These are phyloP conservation scores for Aegilops bicornis DNA, from an alignment of 176 grass and related monocot genomes.

Conservation along the genomic window DNA sequence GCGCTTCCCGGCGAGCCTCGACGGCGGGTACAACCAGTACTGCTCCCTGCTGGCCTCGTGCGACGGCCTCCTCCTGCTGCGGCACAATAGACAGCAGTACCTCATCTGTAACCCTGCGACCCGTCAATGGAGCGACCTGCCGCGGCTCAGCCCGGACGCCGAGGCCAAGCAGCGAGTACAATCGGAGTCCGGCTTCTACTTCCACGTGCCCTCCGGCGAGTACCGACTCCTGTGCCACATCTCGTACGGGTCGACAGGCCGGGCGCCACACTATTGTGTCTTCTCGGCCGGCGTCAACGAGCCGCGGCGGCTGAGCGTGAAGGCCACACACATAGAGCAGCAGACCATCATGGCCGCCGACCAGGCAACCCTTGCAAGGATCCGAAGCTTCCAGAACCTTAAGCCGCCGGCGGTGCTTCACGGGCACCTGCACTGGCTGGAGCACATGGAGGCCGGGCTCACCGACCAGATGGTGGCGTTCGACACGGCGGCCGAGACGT, in stretches of 20 bases:
- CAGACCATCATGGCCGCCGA: no score
- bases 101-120: not conserved
- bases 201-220: not conserved
- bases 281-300: not conserved
- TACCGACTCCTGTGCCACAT: not conserved
- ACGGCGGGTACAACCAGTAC: not conserved
- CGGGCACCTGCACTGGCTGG: not conserved
- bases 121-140: not conserved
- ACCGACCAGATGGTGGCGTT: not conserved
- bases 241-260: no score
- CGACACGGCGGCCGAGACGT: not conserved
- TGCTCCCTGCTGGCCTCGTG: not conserved
- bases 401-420: not conserved
- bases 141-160: not conserved
- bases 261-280: not conserved
- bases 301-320: not conserved
- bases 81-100: not conserved
- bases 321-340: not conserved
- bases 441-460: not conserved
- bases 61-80: not conserved
- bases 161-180: no score
- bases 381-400: not conserved
- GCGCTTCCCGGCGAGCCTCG: not conserved
- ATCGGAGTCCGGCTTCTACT: not conserved
- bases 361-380: no score